Percentiles rank a stretch among this genome's conserved stretches.
These are phyloP conservation scores for Rhodotorula diobovata DNA, from an alignment of 768 basidiomycete species.

Conservation along the genomic window DNA sequence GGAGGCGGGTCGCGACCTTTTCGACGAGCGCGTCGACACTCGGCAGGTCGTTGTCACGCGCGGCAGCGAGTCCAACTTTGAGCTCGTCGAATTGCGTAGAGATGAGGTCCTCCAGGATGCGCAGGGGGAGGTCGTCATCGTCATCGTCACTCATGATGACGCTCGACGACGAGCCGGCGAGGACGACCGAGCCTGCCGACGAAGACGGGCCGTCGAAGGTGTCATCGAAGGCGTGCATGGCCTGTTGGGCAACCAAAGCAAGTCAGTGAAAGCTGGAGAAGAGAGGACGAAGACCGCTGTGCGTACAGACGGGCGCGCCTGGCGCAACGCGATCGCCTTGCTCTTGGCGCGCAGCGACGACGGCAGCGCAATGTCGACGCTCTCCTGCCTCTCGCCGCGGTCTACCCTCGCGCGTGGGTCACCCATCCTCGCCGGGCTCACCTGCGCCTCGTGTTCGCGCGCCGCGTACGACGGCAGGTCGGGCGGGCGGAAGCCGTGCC, in stretches of 20 bases:
- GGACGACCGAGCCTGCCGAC: background rate
- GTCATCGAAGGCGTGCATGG: constrained; percentile 3
- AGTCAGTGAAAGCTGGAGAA: no score
- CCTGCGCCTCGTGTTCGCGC: background rate
- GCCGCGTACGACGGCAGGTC: background rate
- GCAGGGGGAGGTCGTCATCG: constrained; percentile 24
- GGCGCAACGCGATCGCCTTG: constrained; percentile 1
- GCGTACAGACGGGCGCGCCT: background rate
- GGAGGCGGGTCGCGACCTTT: background rate
- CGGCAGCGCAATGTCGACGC: constrained; percentile 20
- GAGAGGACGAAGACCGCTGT: background rate
- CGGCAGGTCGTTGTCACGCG: background rate
- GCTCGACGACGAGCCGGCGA: background rate
- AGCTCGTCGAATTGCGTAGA: constrained; percentile 16
- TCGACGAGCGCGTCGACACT: constrained; percentile 9
- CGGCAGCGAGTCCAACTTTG: background rate
- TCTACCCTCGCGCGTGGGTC: constrained; percentile 11
- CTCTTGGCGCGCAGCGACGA: background rate
- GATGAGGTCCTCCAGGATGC: constrained; percentile 31
- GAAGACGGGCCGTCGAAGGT: background rate
- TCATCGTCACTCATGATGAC: background rate
- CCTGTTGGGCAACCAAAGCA: background rate
- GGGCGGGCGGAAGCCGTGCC: constrained; percentile 12
- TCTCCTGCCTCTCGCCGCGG: constrained; percentile 7
- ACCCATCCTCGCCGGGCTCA: constrained; percentile 14